phyloP scores from a whole-genome alignment of 768 basidiomycete genomes.

The Amanita thiersii region DNA sequence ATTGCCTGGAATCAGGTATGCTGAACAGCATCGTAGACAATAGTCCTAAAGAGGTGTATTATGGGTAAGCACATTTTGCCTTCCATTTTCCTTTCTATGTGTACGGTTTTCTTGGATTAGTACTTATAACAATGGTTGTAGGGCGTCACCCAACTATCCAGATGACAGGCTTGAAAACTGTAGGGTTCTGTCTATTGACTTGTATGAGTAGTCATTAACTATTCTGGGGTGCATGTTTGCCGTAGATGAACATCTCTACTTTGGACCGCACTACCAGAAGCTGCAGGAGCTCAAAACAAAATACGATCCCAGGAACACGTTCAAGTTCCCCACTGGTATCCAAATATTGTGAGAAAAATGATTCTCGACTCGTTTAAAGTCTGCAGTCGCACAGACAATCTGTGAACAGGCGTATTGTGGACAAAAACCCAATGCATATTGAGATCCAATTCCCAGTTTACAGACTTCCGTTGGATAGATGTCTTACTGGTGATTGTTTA shows the following conservation, averaged over 20 bases:
- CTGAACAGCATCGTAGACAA: constrained; percentile 18
- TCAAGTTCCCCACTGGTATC: constrained; percentile 21
- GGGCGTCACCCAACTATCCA: neutral
- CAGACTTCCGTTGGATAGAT: too few relatives aligned
- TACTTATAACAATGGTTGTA: neutral
- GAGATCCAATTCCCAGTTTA: too few relatives aligned
- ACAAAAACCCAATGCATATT: too few relatives aligned
- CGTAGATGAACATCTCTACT: constrained; percentile 28
- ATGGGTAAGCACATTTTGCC: constrained; percentile 14
- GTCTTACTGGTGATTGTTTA: too few relatives aligned
- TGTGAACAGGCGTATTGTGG: too few relatives aligned
- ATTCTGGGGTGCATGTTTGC: neutral
- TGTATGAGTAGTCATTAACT: neutral
- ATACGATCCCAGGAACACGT: constrained; percentile 21
- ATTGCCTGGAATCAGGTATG: constrained; percentile 14
- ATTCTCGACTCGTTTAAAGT: too few relatives aligned
- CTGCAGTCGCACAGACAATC: too few relatives aligned
- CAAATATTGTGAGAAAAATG: too few relatives aligned
- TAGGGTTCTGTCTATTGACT: neutral
- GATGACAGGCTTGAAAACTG: neutral
- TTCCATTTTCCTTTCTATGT: too few relatives aligned
- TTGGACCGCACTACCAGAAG: constrained; percentile 20
- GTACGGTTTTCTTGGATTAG: neutral
- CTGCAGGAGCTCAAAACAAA: constrained; percentile 19
- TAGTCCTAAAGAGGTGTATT: constrained; percentile 21